Base-by-base conservation (phyloP, 208 protist genomes). In the Angomonas ambiguus region DNA sequence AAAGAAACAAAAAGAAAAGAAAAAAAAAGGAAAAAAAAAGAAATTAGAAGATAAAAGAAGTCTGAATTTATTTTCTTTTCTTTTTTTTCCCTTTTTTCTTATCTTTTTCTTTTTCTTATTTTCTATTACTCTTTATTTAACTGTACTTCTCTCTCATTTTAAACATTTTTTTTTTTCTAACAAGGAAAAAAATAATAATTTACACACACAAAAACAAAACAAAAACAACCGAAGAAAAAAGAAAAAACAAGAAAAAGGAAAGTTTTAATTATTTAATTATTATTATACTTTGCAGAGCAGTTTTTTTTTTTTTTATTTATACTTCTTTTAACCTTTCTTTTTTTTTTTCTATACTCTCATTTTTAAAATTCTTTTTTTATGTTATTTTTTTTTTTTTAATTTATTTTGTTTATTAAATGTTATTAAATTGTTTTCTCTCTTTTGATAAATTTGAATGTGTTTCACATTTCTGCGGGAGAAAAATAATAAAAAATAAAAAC, bases 401-500 rank as follows among this genome's bases (percentile, higher is more conserved):
- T n/a, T n/a, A n/a, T n/a, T n/a, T n/a, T n/a, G n/a, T n/a, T n/a
- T n/a, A n/a, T n/a, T n/a, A n/a, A n/a, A n/a, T n/a, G n/a, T n/a
- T n/a, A n/a, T n/a, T n/a, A n/a, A n/a, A n/a, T n/a, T n/a, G n/a
- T n/a, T n/a, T n/a, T n/a, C n/a, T n/a, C n/a, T n/a, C n/a, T n/a
- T n/a, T n/a, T n/a, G n/a, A n/a, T n/a, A n/a, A n/a, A n/a, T n/a
- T n/a, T n/a, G n/a, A n/a, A n/a, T n/a, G n/a, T n/a, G n/a, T n/a
- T n/a, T n/a, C n/a, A n/a, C n/a, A n/a, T n/a, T n/a, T n/a, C n/a
- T n/a, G n/a, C n/a, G n/a, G n/a, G n/a, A n/a, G n/a, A n/a, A n/a
- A n/a, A n/a, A n/a, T n/a, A 45, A 74, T 32, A 61, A 70, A 61
- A 13, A 5, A 69, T 24, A 59, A 57, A 27, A 67, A 41, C 32